These are phyloP conservation scores for Eimeria falciformis DNA, from an alignment of 169 alveolate species.

Conservation along the genomic window DNA sequence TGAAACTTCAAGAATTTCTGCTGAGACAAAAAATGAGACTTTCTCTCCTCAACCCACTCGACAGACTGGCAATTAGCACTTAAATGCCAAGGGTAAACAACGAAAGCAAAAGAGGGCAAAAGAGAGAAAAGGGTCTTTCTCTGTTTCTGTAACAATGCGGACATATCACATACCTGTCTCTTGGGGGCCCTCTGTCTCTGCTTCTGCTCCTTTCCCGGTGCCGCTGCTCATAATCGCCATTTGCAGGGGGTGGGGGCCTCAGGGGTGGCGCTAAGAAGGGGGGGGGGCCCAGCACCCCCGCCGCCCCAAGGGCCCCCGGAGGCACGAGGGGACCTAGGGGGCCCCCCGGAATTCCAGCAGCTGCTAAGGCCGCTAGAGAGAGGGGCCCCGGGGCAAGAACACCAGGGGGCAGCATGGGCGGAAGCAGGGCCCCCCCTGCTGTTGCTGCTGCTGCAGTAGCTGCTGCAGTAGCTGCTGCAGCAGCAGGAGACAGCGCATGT, in stretches of 20 bases:
- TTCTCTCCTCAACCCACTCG: no score
- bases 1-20: no score
- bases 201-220: slow-evolving; percentile 14
- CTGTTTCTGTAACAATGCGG: no score
- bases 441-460: slow-evolving; percentile 27
- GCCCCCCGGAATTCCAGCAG: slow-evolving; percentile 6
- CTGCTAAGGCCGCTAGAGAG: slow-evolving; percentile 18
- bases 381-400: slow-evolving; percentile 37
- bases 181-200: slow-evolving; percentile 54
- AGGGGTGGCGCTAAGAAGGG: slow-evolving; percentile 41
- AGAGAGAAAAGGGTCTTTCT: no score
- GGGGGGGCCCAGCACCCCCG: slow-evolving; percentile 57
- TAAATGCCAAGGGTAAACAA: no score
- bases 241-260: slow-evolving; percentile 17
- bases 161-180: slow-evolving; percentile 13
- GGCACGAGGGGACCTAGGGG: slow-evolving; percentile 44
- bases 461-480: slow-evolving; percentile 27
- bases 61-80: no score
- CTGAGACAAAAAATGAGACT: no score
- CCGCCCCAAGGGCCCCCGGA: slow-evolving; percentile 64
- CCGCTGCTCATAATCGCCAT: slow-evolving; percentile 1
- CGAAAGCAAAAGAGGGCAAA: no score
- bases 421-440: slow-evolving; percentile 27
- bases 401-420: slow-evolving; percentile 33
- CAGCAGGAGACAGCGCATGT: not conserved